Base-by-base conservation (phyloP, 2,329 filamentous ascomycete genomes). In the Cytospora piceae region DNA sequence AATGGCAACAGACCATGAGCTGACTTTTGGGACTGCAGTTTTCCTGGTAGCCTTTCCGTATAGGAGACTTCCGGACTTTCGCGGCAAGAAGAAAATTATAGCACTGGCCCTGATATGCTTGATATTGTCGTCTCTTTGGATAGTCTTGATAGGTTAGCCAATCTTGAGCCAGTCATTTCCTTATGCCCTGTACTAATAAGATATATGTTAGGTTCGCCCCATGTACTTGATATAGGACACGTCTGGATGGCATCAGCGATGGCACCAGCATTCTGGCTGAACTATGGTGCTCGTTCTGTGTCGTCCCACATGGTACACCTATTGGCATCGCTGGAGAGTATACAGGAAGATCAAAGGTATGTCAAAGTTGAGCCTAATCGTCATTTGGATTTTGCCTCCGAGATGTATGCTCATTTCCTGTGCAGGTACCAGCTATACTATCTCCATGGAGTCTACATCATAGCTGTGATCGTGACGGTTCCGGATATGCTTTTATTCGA, bases 331-430 rank as follows among this genome's bases (percentile, higher is more conserved):
- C 12, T 15, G 29, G 58, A 42, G 29, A 42, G 12, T 14, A 20
- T 61, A 22, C 49, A 54, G 14, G 24, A 61, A 22, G 49, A 61
- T 37, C 49, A 39, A 31, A 54, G 58, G 58, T 54, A 39, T 29
- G 49, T 20, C 24, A 34, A 31, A 24, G 14, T n/a, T 1, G 24
- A 22, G 3, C 4, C 3, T 27, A 5, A 27, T 4, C 12, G 3
- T 2, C 14, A 8, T 8, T 37, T n/a, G 9, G 2, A 53, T n/a
- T n/a, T 0, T 1, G 29, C 9, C 9, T 0, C 6, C 8, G 11
- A 29, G 2, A 42, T 15, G 1, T 42, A n/a, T 31, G 31, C 49
- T 61, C 17, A 53, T 11, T 0, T 22, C n/a, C 5, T 29, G 20
- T 4, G 6, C 24, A 61, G 58, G n/a, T 54, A 17, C 14, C 58